Conservation (phyloP, 345 rosid genomes). For the Kandelia obovata region DNA sequence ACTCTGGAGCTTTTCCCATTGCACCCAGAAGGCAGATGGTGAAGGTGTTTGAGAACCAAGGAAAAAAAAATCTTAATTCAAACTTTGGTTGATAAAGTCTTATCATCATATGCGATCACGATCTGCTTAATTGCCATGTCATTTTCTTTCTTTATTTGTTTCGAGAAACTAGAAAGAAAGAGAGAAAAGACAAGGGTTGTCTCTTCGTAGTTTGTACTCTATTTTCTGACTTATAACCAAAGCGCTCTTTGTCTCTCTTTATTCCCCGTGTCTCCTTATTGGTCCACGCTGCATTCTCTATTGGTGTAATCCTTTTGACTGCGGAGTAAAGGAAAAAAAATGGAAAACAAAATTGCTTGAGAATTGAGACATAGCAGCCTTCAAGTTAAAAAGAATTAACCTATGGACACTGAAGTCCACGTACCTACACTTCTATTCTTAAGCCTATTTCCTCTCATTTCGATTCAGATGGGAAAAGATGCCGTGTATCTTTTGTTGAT, state of each 20-base stretch:
- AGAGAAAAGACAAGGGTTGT: constrained; percentile 12
- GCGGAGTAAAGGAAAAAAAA: not conserved
- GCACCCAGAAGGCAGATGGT: constrained; percentile 80
- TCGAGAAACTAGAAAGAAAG: not conserved
- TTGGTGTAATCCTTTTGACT: constrained; percentile 29
- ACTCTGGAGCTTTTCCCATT: constrained; percentile 96
- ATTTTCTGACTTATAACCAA: constrained; percentile 22
- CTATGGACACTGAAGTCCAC: constrained; percentile 63
- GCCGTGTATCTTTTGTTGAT: constrained; percentile 4
- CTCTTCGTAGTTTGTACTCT: constrained; percentile 16
- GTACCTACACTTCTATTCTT: constrained; percentile 25
- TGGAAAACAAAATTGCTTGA: not conserved
- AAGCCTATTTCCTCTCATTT: constrained; percentile 14
- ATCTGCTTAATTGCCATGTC: constrained; percentile 6
- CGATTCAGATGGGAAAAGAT: constrained; percentile 26
- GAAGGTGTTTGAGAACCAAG: constrained; percentile 9
- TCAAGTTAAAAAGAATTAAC: constrained; percentile 41
- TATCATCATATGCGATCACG: not conserved
- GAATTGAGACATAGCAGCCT: constrained; percentile 25
- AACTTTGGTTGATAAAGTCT: not conserved
- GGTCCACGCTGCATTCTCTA: not conserved
- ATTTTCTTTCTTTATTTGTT: constrained; percentile 12
- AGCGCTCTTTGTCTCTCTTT: constrained; percentile 19
- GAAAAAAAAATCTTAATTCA: not conserved
- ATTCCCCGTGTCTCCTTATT: not conserved